phyloP scores from a whole-genome alignment of 2,329 filamentous ascomycete genomes.

The Elsinoe arachidis region DNA sequence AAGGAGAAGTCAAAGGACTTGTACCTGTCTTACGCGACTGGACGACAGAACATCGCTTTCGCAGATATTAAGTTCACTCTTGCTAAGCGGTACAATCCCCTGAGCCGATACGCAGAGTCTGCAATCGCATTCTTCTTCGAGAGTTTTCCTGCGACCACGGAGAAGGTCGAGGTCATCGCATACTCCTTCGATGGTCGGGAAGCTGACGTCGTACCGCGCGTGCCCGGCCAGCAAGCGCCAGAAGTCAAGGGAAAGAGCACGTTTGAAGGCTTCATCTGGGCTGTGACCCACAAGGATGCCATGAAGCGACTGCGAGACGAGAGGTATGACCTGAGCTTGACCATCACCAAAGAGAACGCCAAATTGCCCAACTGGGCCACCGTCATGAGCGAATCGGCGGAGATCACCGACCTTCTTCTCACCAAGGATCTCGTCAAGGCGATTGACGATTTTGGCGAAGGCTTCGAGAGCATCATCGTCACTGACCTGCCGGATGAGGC shows the following conservation, averaged over 20 bases:
- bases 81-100: constrained; percentile 79
- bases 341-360: constrained; percentile 81
- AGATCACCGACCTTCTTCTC: constrained; percentile 80
- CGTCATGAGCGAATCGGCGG: constrained; percentile 93
- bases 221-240: constrained; percentile 55
- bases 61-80: constrained; percentile 75
- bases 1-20: constrained; percentile 85
- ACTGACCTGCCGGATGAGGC: constrained; percentile 84
- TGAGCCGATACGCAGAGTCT: constrained; percentile 57
- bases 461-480: constrained; percentile 78
- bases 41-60: constrained; percentile 87
- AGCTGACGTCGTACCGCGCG: constrained; percentile 60
- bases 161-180: constrained; percentile 65
- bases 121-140: constrained; percentile 72
- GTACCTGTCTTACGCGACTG: constrained; percentile 79
- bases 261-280: constrained; percentile 91
- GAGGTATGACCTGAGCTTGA: constrained; percentile 88
- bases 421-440: constrained; percentile 81
- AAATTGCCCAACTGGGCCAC: constrained; percentile 87
- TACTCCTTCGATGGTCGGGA: constrained; percentile 94
- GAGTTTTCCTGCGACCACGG: constrained; percentile 57
- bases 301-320: constrained; percentile 89
- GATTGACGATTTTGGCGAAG: constrained; percentile 66
- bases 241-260: constrained; percentile 40
- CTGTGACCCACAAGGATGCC: constrained; percentile 84